These are phyloP conservation scores for Cyberlindnera maritima DNA, from an alignment of 805 yeast species.

Conservation along the genomic window DNA sequence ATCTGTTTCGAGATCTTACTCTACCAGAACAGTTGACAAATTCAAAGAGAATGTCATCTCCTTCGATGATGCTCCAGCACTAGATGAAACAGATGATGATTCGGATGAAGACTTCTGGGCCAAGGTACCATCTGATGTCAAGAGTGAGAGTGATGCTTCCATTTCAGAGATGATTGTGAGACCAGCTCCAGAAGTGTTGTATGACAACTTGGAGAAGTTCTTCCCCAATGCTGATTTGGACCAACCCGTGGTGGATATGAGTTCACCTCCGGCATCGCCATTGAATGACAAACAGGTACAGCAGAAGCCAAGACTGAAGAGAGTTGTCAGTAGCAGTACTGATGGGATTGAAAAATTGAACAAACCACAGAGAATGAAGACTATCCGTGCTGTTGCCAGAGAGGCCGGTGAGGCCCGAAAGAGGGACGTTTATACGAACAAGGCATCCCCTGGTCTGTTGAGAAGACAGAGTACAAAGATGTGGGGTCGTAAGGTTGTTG, in stretches of 20 bases:
- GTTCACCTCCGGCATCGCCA: slow-evolving; percentile 57
- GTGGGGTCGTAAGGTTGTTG: slow-evolving; percentile 96
- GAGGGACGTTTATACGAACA: slow-evolving; percentile 24
- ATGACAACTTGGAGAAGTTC: slow-evolving; percentile 84
- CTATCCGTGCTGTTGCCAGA: slow-evolving; percentile 88
- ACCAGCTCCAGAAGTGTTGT: slow-evolving; percentile 93
- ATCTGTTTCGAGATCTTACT: slow-evolving; percentile 7
- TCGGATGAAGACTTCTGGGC: slow-evolving; percentile 66
- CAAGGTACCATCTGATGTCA: slow-evolving; percentile 34
- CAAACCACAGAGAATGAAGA: slow-evolving; percentile 70
- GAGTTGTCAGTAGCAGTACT: slow-evolving; percentile 22
- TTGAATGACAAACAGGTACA: slow-evolving; percentile 17
- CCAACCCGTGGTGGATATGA: slow-evolving; percentile 80
- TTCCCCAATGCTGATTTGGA: slow-evolving; percentile 93
- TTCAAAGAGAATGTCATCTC: slow-evolving; percentile 70
- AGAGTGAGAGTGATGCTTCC: slow-evolving; percentile 26
- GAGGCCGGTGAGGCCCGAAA: slow-evolving; percentile 75
- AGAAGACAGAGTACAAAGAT: slow-evolving; percentile 85
- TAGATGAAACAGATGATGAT: slow-evolving; percentile 32
- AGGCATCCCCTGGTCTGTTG: slow-evolving; percentile 37
- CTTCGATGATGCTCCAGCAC: slow-evolving; percentile 70
- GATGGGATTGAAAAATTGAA: slow-evolving; percentile 19
- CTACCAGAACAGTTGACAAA: slow-evolving; percentile 38
- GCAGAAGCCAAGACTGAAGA: slow-evolving; percentile 13
- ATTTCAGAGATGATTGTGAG: slow-evolving; percentile 65